Conservation (phyloP, 2,329 filamentous ascomycete species). For the Colletotrichum gigasporum region DNA sequence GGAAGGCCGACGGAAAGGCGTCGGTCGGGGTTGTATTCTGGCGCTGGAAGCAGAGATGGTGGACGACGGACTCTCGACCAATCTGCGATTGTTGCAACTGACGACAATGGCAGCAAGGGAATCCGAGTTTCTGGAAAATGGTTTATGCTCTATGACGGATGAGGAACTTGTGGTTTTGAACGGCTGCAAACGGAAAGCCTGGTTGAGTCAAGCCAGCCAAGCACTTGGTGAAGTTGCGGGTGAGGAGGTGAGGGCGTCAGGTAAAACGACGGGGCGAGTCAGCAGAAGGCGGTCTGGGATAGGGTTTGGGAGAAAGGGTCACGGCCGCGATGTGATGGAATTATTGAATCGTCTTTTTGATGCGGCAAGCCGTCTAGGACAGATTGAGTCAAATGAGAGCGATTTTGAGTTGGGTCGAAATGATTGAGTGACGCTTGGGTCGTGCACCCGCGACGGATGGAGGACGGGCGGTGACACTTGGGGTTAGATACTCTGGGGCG, state of each 20-base stretch:
- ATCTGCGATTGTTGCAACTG: conserved; percentile 9
- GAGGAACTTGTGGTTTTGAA: conserved; percentile 19
- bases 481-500: conserved; percentile 11
- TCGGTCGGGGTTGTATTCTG: background rate
- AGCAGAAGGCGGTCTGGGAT: conserved; percentile 9
- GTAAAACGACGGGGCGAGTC: conserved; percentile 29
- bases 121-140: conserved; percentile 8
- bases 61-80: background rate
- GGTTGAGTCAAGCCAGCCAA: conserved; percentile 15
- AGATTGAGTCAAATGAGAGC: conserved; percentile 12
- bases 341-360: conserved; percentile 7
- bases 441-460: conserved; percentile 2
- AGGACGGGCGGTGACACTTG: background rate
- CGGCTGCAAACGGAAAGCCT: conserved; percentile 28
- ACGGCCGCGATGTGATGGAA: conserved; percentile 7
- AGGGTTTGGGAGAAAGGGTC: background rate
- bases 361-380: conserved; percentile 22
- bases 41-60: conserved; percentile 3
- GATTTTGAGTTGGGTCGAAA: conserved; percentile 15
- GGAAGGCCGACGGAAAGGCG: background rate
- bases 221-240: conserved; percentile 7
- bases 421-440: conserved; percentile 24
- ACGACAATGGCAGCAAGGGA: conserved; percentile 22
- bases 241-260: conserved; percentile 29
- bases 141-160: conserved; percentile 19